These are phyloP conservation scores for Pilobolus umbonatus DNA, from an alignment of 192 early-diverging fungal genomes.

Conservation along the genomic window DNA sequence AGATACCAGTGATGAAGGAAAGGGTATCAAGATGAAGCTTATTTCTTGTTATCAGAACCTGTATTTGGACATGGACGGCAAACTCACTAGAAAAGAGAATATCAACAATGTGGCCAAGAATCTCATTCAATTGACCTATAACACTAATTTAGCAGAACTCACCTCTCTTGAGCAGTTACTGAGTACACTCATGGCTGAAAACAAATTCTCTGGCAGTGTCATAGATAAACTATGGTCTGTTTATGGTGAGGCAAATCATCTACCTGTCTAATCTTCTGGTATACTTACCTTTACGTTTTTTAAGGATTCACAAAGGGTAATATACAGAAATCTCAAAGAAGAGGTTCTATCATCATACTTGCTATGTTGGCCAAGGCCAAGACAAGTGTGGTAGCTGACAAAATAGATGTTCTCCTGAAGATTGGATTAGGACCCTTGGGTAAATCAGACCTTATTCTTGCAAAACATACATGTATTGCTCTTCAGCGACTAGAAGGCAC, in stretches of 20 bases:
- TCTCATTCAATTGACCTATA: conserved; percentile 76
- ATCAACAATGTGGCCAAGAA: conserved; percentile 66
- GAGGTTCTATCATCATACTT: conserved; percentile 88
- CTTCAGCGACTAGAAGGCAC: conserved; percentile 74
- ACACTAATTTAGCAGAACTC: conserved; percentile 85
- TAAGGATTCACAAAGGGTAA: conserved; percentile 48
- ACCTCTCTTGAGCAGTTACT: conserved; percentile 94
- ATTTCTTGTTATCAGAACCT: conserved; percentile 75
- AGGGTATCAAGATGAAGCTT: conserved; percentile 67
- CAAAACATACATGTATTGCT: conserved; percentile 89
- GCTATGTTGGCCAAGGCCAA: conserved; percentile 90
- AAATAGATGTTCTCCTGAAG: conserved; percentile 76
- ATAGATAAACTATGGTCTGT: conserved; percentile 81
- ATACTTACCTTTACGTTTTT: neutral
- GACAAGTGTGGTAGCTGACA: conserved; percentile 76
- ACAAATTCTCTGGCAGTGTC: conserved; percentile 60
- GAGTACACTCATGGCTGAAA: conserved; percentile 66
- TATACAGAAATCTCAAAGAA: conserved; percentile 66
- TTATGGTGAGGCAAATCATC: conserved; percentile 53
- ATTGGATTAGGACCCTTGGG: conserved; percentile 85
- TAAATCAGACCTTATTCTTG: conserved; percentile 75
- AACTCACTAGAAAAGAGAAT: conserved; percentile 49
- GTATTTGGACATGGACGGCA: conserved; percentile 63
- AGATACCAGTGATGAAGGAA: conserved; percentile 65
- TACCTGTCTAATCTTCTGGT: neutral